phyloP scores from a whole-genome alignment of 768 basidiomycete species.

The Hericium rajendrae region DNA sequence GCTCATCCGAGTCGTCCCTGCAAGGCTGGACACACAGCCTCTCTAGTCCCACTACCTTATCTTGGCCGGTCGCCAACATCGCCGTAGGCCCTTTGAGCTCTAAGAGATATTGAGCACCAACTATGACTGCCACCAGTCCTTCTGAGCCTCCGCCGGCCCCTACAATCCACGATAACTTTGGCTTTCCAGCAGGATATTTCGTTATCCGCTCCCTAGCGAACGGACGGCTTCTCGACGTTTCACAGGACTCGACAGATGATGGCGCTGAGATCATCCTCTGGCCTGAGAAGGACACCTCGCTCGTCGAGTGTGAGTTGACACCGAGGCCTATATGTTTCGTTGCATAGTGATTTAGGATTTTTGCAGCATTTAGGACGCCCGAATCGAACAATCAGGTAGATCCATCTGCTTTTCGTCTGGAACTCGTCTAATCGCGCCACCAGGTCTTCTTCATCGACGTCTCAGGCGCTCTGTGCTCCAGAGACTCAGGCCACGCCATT shows the following conservation, averaged over 20 bases:
- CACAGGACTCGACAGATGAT: slow-evolving; percentile 43
- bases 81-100: no score
- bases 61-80: no score
- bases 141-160: not conserved
- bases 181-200: slow-evolving; percentile 47
- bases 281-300: slow-evolving; percentile 63
- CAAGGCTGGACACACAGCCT: no score
- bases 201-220: slow-evolving; percentile 46
- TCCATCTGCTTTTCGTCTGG: not conserved
- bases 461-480: slow-evolving; percentile 66
- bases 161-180: slow-evolving; percentile 11
- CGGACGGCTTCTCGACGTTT: slow-evolving; percentile 49
- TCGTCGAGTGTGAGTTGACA: slow-evolving; percentile 56
- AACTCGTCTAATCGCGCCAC: not conserved
- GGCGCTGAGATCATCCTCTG: slow-evolving; percentile 55
- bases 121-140: not conserved
- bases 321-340: no score
- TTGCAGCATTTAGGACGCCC: slow-evolving; percentile 54
- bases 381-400: slow-evolving; percentile 66
- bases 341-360: not conserved
- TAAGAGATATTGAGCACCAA: not conserved
- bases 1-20: no score
- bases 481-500: slow-evolving; percentile 72
- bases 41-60: no score
- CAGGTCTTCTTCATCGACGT: slow-evolving; percentile 82